phyloP scores from a whole-genome alignment of 2,329 filamentous ascomycete genomes.

The Fusarium sp. region DNA sequence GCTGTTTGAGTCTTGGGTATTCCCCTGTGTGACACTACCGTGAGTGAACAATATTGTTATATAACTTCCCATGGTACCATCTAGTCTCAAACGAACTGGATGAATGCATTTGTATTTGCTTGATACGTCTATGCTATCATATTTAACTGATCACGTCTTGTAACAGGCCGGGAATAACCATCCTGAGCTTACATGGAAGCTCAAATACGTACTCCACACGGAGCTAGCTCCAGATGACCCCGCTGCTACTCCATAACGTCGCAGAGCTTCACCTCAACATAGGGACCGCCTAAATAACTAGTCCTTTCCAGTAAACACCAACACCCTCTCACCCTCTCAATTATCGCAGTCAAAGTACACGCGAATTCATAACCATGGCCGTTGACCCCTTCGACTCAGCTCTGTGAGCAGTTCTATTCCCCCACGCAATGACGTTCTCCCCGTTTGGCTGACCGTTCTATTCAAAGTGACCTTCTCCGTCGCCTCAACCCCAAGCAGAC shows the following conservation, averaged over 20 bases:
- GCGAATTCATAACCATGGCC: constrained; percentile 56
- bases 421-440: constrained; percentile 10
- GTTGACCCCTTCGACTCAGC: constrained; percentile 81
- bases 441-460: constrained; percentile 27
- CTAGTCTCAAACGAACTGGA: neutral
- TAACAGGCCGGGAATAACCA: constrained; percentile 4
- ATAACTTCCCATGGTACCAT: too few relatives aligned
- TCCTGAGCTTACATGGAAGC: constrained; percentile 20
- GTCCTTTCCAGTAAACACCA: constrained; percentile 4
- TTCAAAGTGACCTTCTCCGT: constrained; percentile 91
- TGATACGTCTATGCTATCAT: neutral
- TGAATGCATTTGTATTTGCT: neutral
- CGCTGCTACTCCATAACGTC: constrained; percentile 45
- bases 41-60: neutral
- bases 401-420: constrained; percentile 67
- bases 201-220: constrained; percentile 33
- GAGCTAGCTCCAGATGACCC: constrained; percentile 41
- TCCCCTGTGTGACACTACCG: neutral
- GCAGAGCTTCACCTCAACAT: constrained; percentile 37
- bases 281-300: constrained; percentile 13
- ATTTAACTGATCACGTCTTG: neutral
- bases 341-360: neutral
- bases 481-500: constrained; percentile 97
- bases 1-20: neutral
- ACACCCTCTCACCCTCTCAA: neutral